These are phyloP conservation scores for Chlamydomonas schloesseri DNA, from an alignment of 139 green algal genomes.

Conservation along the genomic window DNA sequence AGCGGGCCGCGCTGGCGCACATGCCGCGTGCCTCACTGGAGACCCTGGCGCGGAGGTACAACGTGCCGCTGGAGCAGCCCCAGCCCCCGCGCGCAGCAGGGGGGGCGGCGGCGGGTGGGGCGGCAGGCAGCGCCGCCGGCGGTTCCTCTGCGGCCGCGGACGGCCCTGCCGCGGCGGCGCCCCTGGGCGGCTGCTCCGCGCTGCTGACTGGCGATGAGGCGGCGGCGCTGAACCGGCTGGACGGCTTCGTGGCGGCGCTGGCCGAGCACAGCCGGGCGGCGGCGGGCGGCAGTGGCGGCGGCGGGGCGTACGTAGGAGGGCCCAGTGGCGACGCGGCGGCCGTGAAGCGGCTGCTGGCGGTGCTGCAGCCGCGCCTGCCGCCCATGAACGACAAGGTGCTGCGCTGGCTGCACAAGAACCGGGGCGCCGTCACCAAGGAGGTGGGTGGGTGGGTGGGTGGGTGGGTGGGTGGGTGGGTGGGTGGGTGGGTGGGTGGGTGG, in stretches of 20 bases:
- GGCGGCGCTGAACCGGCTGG: conserved; percentile 9
- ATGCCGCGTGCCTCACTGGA: no score
- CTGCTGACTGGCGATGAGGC: conserved; percentile 1
- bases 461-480: no score
- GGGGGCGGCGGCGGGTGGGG: background rate
- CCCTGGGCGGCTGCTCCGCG: background rate
- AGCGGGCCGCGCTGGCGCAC: no score
- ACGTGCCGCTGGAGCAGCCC: background rate
- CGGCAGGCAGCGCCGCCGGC: background rate
- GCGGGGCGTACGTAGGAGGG: background rate
- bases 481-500: background rate
- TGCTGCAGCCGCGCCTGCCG: conserved; percentile 25
- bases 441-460: background rate
- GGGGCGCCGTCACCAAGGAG: background rate
- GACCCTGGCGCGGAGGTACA: no score
- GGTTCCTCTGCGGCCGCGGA: background rate
- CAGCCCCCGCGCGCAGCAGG: background rate
- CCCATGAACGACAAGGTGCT: conserved; percentile 26
- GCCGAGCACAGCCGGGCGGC: conserved; percentile 6
- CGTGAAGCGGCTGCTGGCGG: background rate
- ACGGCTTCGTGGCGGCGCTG: conserved; percentile 31
- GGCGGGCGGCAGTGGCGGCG: background rate
- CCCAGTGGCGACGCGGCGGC: background rate
- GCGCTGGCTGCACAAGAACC: conserved; percentile 27
- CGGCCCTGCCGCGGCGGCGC: background rate